Evolutionary conservation across 2,329 filamentous ascomycete genomes (phyloP).

Genomic region (Trematosphaeria pertusa): DNA sequence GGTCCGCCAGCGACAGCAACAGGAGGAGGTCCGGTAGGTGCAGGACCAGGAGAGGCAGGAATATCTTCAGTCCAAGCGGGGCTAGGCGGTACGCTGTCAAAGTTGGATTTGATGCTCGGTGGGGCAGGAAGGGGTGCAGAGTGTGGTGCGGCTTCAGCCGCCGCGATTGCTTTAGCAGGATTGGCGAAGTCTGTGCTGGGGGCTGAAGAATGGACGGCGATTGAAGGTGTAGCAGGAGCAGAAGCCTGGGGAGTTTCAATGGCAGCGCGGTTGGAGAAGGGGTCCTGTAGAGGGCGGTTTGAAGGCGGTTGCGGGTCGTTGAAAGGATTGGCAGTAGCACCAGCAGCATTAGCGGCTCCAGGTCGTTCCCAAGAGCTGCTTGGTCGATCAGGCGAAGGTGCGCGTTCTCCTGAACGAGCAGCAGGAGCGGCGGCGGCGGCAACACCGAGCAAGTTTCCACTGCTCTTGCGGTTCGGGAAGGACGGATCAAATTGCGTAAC

Average conservation of each 20-base stretch:
- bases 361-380: conserved; percentile 50
- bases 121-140: conserved; percentile 42
- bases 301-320: conserved; percentile 56
- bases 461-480: conserved; percentile 56
- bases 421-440: conserved; percentile 34
- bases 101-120: conserved; percentile 60
- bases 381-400: conserved; percentile 30
- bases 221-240: conserved; percentile 34
- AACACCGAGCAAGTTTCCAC: conserved; percentile 43
- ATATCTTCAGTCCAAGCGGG: conserved; percentile 68
- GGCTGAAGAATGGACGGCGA: conserved; percentile 28
- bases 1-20: conserved; percentile 67
- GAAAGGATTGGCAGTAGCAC: conserved; percentile 74
- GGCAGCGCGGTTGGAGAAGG: conserved; percentile 53
- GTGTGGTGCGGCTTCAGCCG: conserved; percentile 50
- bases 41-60: conserved; percentile 59
- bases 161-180: conserved; percentile 49
- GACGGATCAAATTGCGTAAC: conserved; percentile 83
- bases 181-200: conserved; percentile 38
- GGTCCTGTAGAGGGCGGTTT: conserved; percentile 65
- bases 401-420: conserved; percentile 23
- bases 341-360: conserved; percentile 46
- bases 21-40: conserved; percentile 47
- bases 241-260: conserved; percentile 42
- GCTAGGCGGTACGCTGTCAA: conserved; percentile 55